phyloP scores from a whole-genome alignment of 176 grass and related monocot genomes.

The Dendrocalamus sinicus region DNA sequence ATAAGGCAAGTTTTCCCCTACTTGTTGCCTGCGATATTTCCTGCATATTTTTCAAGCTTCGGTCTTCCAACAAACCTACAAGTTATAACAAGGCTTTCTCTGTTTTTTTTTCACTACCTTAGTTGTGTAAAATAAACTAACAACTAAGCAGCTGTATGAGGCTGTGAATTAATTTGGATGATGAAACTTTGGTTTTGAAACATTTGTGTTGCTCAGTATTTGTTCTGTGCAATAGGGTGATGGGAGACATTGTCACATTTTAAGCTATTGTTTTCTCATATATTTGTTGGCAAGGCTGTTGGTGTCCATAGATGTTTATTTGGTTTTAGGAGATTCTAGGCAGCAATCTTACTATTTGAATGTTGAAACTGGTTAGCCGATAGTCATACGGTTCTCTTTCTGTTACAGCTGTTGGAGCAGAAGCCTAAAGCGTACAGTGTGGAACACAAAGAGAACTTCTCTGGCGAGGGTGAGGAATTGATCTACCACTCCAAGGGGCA shows the following conservation, averaged over 20 bases:
- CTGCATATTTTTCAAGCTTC: background rate
- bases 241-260: background rate
- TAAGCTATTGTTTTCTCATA: background rate
- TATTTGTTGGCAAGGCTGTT: background rate
- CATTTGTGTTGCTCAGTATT: background rate
- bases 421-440: constrained; percentile 71
- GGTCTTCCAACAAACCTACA: background rate
- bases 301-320: background rate
- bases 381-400: background rate
- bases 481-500: constrained; percentile 96
- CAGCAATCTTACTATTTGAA: background rate
- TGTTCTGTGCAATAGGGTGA: background rate
- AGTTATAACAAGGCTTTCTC: background rate
- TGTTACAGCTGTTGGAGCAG: constrained; percentile 59
- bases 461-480: constrained; percentile 74
- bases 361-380: background rate
- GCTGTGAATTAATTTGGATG: background rate
- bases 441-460: constrained; percentile 87
- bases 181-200: constrained; percentile 10
- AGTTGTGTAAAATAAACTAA: background rate
- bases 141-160: background rate
- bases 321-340: background rate
- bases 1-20: constrained; percentile 56
- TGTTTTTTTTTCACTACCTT: background rate
- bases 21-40: background rate